Evolutionary conservation across 73 alveolate genomes (phyloP).

Genomic region (Blepharisma japonicum): DNA sequence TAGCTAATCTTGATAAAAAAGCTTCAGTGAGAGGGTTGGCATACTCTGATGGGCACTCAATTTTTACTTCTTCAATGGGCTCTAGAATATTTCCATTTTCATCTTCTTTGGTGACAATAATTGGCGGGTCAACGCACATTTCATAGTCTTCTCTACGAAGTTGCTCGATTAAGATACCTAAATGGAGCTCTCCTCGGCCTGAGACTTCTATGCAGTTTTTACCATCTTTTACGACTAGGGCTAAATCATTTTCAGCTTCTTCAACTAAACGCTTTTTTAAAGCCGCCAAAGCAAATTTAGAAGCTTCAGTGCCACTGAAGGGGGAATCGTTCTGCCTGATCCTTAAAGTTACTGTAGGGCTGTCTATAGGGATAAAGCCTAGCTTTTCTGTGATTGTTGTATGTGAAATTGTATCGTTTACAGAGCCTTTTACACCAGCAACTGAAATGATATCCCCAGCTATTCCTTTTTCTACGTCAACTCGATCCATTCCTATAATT

Average conservation of each 20-base stretch:
- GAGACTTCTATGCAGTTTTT: slow-evolving; percentile 49
- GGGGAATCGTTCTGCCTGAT: slow-evolving; percentile 77
- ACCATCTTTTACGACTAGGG: slow-evolving; percentile 59
- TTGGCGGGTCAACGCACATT: slow-evolving; percentile 78
- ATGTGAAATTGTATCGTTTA: slow-evolving; percentile 64
- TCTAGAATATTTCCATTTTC: slow-evolving; percentile 56
- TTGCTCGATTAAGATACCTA: slow-evolving; percentile 75
- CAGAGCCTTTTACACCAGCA: slow-evolving; percentile 75
- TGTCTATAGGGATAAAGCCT: slow-evolving; percentile 75
- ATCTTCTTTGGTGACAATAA: slow-evolving; percentile 57
- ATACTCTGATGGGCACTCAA: slow-evolving; percentile 61
- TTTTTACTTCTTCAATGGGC: slow-evolving; percentile 74
- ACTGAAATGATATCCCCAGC: slow-evolving; percentile 87
- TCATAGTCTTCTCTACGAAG: slow-evolving; percentile 95
- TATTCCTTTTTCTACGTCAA: slow-evolving; percentile 69
- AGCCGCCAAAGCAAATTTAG: slow-evolving; percentile 51
- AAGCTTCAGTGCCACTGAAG: slow-evolving; percentile 75
- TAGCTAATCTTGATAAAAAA: slow-evolving; percentile 66
- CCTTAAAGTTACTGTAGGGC: slow-evolving; percentile 67
- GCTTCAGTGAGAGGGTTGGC: slow-evolving; percentile 59
- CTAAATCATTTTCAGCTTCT: slow-evolving; percentile 79
- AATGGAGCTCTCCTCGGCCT: slow-evolving; percentile 90
- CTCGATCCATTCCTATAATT: slow-evolving; percentile 69
- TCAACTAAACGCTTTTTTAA: slow-evolving; percentile 61
- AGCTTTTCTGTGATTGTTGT: slow-evolving; percentile 52